Evolutionary conservation across 1,139 yeast genomes (phyloP).

Genomic region (Taphrina pruni): DNA sequence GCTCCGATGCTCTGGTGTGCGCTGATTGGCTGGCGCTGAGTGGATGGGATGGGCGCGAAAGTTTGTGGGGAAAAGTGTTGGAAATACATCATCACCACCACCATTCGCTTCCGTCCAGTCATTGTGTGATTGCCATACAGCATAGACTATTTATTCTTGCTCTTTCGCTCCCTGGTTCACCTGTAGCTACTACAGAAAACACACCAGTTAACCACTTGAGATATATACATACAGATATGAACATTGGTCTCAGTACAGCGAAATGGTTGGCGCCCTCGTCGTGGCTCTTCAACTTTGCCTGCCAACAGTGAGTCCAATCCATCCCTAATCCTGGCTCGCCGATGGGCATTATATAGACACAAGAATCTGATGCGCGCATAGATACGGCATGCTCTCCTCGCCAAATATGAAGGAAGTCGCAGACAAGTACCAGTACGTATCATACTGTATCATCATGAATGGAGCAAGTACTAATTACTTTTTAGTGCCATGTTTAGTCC

Average conservation of each 20-base stretch:
- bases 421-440: constrained; percentile 32
- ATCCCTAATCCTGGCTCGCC: too few relatives aligned
- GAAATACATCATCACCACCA: constrained; percentile 5
- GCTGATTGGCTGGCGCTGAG: neutral
- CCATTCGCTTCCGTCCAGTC: too few relatives aligned
- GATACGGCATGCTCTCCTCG: constrained; percentile 33
- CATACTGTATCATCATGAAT: too few relatives aligned
- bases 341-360: too few relatives aligned
- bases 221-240: neutral
- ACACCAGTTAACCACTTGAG: too few relatives aligned
- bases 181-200: too few relatives aligned
- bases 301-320: constrained; percentile 14
- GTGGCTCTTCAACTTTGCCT: constrained; percentile 39
- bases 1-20: neutral
- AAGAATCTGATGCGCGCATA: neutral
- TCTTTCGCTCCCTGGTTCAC: too few relatives aligned
- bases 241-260: constrained; percentile 36
- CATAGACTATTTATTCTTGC: too few relatives aligned
- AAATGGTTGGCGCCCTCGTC: constrained; percentile 27
- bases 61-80: constrained; percentile 7
- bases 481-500: constrained; percentile 36
- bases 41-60: neutral
- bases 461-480: neutral
- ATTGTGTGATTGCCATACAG: too few relatives aligned
- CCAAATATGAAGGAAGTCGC: constrained; percentile 39